Conservation (phyloP, 2,329 filamentous ascomycete genomes). For the Paecilomyces sp. region DNA sequence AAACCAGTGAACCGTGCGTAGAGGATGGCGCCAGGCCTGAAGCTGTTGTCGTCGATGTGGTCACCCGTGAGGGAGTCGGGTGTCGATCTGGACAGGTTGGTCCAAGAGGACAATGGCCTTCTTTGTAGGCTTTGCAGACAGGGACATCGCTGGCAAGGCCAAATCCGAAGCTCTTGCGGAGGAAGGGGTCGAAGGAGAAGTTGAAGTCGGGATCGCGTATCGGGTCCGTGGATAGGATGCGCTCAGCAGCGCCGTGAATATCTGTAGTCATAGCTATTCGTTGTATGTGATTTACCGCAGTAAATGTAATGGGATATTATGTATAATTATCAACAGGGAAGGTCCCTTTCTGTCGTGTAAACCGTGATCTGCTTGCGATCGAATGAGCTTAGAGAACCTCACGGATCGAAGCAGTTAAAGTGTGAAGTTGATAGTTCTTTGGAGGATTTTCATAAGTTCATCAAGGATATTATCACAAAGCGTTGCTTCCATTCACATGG, state of each 20-base stretch:
- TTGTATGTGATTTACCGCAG: neutral
- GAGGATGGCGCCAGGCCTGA: conserved; percentile 33
- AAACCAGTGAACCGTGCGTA: conserved; percentile 61
- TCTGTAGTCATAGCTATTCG: conserved; percentile 26
- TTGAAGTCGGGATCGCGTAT: conserved; percentile 42
- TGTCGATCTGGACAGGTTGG: conserved; percentile 82
- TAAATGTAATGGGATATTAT: neutral
- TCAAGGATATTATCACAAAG: neutral
- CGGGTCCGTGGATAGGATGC: conserved; percentile 27
- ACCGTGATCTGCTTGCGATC: neutral
- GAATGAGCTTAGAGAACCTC: neutral
- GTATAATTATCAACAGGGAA: neutral
- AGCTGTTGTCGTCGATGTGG: conserved; percentile 36
- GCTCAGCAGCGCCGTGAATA: conserved; percentile 22
- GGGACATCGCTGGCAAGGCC: conserved; percentile 72
- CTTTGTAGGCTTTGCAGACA: conserved; percentile 76
- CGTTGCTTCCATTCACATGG: neutral
- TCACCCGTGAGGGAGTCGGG: conserved; percentile 41
- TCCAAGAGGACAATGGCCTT: conserved; percentile 81
- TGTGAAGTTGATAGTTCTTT: neutral
- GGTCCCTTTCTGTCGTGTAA: neutral
- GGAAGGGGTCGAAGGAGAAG: conserved; percentile 83
- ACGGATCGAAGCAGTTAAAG: neutral
- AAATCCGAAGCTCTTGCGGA: conserved; percentile 75
- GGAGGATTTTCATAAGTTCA: neutral